These are phyloP conservation scores for Xanthoconium stramineum DNA, from an alignment of 768 basidiomycete species.

Conservation along the genomic window DNA sequence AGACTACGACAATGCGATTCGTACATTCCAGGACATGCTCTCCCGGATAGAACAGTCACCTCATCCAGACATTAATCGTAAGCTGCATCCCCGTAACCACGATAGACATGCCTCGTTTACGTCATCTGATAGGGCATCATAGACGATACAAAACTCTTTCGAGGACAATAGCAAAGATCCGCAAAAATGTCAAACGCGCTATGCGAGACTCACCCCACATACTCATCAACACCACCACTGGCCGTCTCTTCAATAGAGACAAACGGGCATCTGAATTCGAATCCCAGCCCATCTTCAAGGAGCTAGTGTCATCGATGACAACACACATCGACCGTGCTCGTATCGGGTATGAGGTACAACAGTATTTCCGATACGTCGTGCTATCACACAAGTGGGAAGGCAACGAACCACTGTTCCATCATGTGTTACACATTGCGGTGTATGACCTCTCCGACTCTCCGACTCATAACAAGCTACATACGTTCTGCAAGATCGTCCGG, in stretches of 20 bases:
- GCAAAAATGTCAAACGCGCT: background rate
- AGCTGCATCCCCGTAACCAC: background rate
- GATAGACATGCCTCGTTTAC: background rate
- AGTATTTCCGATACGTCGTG: background rate
- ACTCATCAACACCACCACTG: background rate
- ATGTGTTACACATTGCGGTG: background rate
- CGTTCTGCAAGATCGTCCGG: background rate
- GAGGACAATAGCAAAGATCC: background rate
- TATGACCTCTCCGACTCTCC: background rate
- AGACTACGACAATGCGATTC: background rate
- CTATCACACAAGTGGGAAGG: background rate
- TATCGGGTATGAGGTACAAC: background rate
- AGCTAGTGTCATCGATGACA: background rate
- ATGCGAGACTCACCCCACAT: background rate
- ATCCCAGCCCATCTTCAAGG: background rate
- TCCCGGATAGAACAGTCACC: background rate
- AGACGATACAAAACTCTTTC: background rate
- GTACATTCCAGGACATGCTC: constrained; percentile 1
- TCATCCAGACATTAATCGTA: background rate
- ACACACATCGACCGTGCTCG: background rate
- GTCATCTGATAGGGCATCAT: background rate
- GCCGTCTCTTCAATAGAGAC: background rate
- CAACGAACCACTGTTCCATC: background rate
- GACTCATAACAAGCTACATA: background rate
- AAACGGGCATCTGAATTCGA: background rate